Percentiles rank a stretch among this genome's conserved stretches.
Evolutionary conservation across 805 yeast genomes (phyloP).

Genomic region (Candida germanica): DNA sequence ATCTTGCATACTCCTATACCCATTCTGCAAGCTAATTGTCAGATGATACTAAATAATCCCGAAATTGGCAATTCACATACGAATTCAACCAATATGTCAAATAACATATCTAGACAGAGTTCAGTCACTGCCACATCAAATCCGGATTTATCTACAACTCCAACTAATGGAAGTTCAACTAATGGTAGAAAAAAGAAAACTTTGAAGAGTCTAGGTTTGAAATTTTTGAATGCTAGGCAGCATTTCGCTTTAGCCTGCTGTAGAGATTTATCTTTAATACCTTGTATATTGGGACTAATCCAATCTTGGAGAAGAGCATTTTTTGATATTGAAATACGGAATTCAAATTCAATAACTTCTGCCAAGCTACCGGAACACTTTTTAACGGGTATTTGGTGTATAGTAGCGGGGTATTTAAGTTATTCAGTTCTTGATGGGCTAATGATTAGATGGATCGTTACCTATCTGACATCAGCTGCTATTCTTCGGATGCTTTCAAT

Average conservation of each 20-base stretch:
- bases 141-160: conserved; percentile 4
- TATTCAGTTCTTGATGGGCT: conserved; percentile 83
- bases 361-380: conserved; percentile 77
- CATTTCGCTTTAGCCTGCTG: conserved; percentile 75
- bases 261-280: conserved; percentile 71
- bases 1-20: conserved; percentile 6
- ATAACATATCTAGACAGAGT: conserved; percentile 11
- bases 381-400: conserved; percentile 87
- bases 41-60: conserved; percentile 1
- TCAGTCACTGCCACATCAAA: conserved; percentile 10
- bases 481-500: conserved; percentile 81
- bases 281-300: conserved; percentile 56
- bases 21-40: conserved; percentile 3
- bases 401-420: conserved; percentile 81
- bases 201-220: conserved; percentile 60
- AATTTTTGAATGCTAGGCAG: conserved; percentile 69
- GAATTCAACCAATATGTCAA: conserved; percentile 10
- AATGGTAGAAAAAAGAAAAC: conserved; percentile 6
- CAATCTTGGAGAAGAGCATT: conserved; percentile 39
- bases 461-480: conserved; percentile 84
- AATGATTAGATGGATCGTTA: conserved; percentile 92
- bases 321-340: conserved; percentile 12
- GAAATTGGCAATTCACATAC: conserved; percentile 4
- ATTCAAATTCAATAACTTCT: conserved; percentile 38
- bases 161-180: conserved; percentile 4